phyloP scores from a whole-genome alignment of 306 rosid species.

The Quercus mongolica region DNA sequence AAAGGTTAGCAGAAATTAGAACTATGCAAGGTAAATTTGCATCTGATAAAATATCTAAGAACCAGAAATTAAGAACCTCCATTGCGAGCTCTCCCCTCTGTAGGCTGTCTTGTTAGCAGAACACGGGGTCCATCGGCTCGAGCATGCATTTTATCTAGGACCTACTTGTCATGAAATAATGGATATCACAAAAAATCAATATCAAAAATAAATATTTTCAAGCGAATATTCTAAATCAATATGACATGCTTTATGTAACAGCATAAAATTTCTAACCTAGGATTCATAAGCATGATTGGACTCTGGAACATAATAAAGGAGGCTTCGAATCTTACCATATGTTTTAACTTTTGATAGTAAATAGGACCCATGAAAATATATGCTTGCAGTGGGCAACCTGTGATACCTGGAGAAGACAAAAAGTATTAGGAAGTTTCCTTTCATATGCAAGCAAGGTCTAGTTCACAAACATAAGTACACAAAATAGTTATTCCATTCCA shows the following conservation, averaged over 20 bases:
- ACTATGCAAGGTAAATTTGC: neutral
- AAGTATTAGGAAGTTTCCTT: constrained; percentile 4
- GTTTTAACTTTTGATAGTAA: constrained; percentile 93
- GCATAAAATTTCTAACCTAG: neutral
- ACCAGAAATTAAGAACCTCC: constrained; percentile 59
- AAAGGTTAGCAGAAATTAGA: constrained; percentile 3
- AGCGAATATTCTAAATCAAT: neutral
- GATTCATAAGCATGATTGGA: neutral
- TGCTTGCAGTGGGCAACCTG: constrained; percentile 93
- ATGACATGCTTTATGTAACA: neutral
- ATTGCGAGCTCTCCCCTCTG: constrained; percentile 89
- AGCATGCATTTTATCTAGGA: constrained; percentile 98
- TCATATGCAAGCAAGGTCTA: neutral
- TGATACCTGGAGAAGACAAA: constrained; percentile 60
- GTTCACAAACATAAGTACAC: neutral
- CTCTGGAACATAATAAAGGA: neutral
- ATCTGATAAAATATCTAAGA: neutral
- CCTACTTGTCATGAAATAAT: constrained; percentile 40
- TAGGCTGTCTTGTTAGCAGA: constrained; percentile 85
- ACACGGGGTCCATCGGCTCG: constrained; percentile 79
- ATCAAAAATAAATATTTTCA: neutral
- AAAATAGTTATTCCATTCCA: neutral
- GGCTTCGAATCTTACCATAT: constrained; percentile 60
- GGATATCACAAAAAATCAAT: neutral
- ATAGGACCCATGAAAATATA: constrained; percentile 99